phyloP scores from a whole-genome alignment of 2,329 filamentous ascomycete species.

The Fusarium sp. region DNA sequence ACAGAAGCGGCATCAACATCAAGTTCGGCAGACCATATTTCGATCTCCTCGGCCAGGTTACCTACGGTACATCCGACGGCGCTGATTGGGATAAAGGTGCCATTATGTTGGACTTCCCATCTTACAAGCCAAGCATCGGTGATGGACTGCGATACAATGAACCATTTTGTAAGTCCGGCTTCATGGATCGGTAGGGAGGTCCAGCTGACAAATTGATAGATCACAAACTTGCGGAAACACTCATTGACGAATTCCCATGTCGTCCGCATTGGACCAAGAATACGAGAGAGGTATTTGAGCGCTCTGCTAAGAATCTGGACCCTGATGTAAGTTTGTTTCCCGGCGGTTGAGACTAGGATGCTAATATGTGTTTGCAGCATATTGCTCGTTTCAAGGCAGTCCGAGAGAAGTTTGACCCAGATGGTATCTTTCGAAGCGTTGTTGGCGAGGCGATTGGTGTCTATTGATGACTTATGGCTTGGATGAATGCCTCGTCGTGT shows the following conservation, averaged over 20 bases:
- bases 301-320: not conserved
- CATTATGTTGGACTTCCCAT: not conserved
- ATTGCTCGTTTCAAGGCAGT: not conserved
- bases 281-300: not conserved
- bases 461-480: not conserved
- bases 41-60: not conserved
- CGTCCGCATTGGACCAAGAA: slow-evolving; percentile 7
- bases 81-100: slow-evolving; percentile 1
- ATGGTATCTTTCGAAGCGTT: not conserved
- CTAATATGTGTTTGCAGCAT: not conserved
- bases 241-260: not conserved
- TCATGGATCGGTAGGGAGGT: accelerated
- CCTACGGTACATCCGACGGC: not conserved
- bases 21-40: not conserved
- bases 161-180: not conserved
- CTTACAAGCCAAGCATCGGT: not conserved
- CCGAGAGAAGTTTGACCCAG: not conserved
- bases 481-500: not conserved
- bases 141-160: not conserved
- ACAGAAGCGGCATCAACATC: not conserved
- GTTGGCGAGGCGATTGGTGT: slow-evolving; percentile 7
- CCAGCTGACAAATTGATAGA: not conserved
- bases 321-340: not conserved
- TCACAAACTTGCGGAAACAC: not conserved
- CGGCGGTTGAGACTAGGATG: accelerated